Evolutionary conservation across 148 eudicot species (phyloP).

Genomic region (Persicaria tinctoria): DNA sequence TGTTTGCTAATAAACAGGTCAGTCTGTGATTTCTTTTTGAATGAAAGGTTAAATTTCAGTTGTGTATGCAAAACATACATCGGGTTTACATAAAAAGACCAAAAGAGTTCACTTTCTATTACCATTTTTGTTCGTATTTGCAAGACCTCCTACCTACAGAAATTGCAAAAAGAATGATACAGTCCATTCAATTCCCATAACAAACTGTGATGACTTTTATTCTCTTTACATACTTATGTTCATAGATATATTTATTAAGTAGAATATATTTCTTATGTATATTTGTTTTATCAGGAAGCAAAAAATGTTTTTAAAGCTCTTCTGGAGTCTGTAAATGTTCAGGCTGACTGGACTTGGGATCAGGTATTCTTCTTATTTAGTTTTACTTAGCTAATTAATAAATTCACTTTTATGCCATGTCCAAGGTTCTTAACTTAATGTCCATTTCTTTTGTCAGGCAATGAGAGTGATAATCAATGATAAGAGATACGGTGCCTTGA

Average conservation of each 20-base stretch:
- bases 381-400: not conserved
- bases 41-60: no score
- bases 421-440: not conserved
- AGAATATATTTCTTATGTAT: not conserved
- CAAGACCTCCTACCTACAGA: no score
- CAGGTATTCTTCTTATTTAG: constrained; percentile 42
- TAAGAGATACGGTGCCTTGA: constrained; percentile 84
- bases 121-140: no score
- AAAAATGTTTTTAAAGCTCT: constrained; percentile 81
- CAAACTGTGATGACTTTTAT: not conserved
- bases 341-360: constrained; percentile 97
- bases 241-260: not conserved
- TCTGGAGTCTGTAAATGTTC: constrained; percentile 83
- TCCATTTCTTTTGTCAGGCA: constrained; percentile 42
- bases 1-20: constrained; percentile 88
- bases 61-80: no score
- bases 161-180: no score
- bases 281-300: constrained; percentile 59
- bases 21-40: not conserved
- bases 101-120: no score
- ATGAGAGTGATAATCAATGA: constrained; percentile 95
- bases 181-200: no score
- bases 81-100: no score
- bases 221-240: not conserved
- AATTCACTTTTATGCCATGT: not conserved